phyloP scores from a whole-genome alignment of 768 basidiomycete genomes.

The Phanerochaete sordida region DNA sequence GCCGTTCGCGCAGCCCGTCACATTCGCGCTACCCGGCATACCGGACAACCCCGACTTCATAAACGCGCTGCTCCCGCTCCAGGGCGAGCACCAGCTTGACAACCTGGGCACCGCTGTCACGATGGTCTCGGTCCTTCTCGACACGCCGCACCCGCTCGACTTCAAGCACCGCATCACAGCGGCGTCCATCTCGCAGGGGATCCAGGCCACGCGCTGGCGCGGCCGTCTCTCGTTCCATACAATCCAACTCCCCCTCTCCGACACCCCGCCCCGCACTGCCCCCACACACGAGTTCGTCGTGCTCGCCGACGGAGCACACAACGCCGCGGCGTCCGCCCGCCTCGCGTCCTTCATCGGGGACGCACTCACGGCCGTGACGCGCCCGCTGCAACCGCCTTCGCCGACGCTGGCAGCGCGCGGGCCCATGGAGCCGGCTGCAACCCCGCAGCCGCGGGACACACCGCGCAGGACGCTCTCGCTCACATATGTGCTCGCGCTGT shows the following conservation, averaged over 20 bases:
- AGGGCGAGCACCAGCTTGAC: conserved; percentile 80
- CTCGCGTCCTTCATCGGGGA: conserved; percentile 62
- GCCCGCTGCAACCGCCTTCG: neutral
- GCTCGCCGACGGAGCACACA: conserved; percentile 94
- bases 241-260: conserved; percentile 14
- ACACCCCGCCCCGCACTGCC: conserved; percentile 1
- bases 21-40: conserved; percentile 19
- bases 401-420: neutral
- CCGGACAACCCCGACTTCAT: neutral
- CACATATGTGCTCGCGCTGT: conserved; percentile 78
- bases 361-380: conserved; percentile 29
- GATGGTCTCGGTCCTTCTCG: conserved; percentile 62
- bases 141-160: neutral
- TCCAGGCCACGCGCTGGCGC: conserved; percentile 65
- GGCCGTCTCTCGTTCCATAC: conserved; percentile 78
- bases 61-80: conserved; percentile 49
- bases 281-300: conserved; percentile 32
- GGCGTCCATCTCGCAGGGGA: conserved; percentile 50
- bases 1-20: conserved; percentile 42
- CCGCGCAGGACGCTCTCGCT: conserved; percentile 34
- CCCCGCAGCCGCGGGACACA: neutral
- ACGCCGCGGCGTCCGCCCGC: conserved; percentile 68
- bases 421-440: neutral
- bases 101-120: conserved; percentile 81
- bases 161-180: conserved; percentile 44